Conservation (phyloP, 306 rosid genomes). For the Castanea crenata region DNA sequence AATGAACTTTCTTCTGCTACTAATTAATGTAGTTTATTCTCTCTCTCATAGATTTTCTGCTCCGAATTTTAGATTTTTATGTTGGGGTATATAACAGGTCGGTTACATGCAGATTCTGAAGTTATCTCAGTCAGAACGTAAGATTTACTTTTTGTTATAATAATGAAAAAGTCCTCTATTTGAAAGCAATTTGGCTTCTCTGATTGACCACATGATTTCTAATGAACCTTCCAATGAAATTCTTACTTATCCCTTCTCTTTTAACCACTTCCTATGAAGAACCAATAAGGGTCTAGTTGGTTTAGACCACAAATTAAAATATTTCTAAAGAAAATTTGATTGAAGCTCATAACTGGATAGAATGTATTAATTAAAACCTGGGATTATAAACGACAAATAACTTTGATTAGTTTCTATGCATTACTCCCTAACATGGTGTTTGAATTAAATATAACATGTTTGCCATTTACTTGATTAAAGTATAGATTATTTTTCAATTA, state of each 20-base stretch:
- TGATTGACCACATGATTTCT: constrained; percentile 15
- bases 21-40: neutral
- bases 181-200: constrained; percentile 31
- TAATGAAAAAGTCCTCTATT: constrained; percentile 3
- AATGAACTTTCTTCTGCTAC: constrained; percentile 16
- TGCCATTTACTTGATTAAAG: constrained; percentile 2
- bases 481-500: constrained; percentile 9
- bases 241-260: constrained; percentile 16
- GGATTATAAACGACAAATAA: constrained; percentile 45
- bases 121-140: constrained; percentile 11
- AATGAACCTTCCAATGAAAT: neutral
- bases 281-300: constrained; percentile 36
- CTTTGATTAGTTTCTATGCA: constrained; percentile 42
- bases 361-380: constrained; percentile 21
- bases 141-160: constrained; percentile 9
- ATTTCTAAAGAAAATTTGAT: constrained; percentile 5
- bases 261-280: constrained; percentile 13
- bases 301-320: constrained; percentile 19
- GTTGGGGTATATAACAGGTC: neutral
- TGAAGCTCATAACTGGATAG: neutral
- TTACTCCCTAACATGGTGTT: constrained; percentile 63
- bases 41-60: constrained; percentile 31
- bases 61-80: constrained; percentile 18
- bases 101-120: constrained; percentile 19
- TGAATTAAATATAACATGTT: constrained; percentile 29